Evolutionary conservation across 2,329 filamentous ascomycete genomes (phyloP), one percentile per base, ranked within the genome.

Genomic region (Hypomyces perniciosus): DNA sequence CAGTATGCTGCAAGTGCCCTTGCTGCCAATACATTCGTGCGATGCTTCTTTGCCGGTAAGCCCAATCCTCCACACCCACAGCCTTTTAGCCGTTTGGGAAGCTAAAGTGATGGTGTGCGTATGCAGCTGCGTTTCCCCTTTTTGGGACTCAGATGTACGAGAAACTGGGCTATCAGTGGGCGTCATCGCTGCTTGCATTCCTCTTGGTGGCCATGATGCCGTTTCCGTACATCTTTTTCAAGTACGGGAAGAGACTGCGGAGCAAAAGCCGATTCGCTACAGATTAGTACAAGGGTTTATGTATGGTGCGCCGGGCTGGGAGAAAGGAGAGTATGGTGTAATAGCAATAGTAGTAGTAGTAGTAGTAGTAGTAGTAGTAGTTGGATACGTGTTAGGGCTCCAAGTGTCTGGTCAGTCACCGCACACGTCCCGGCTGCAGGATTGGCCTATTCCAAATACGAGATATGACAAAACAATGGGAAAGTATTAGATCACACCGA

Each of bases 11-110:
- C 87, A 43, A 84, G 79, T 52, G 89, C 90, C 4, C 76, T 96
- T 66, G 89, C 90, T 9, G 89, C 90, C 41, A 93, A 95, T 62
- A 86, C 85, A 43, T 88, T 93, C 65, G 80, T 86, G 51, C 79
- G 91, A 48, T 90, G 85, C 56, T 75, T 78, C 20, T 93, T 95
- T 72, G 90, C 86, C 53, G 76, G 77, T 79, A 61, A 69, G 77
- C 45, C 29, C 44, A 37, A 29, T 34, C 28, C 27, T 9, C 13
- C n/a, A 31, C 35, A 38, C 35, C 35, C 12, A 8, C 35, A 38
- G 35, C 35, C n/a, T 6, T 12, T 20, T n/a, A 27, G 29, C 28
- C 20, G 50, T n/a, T 12, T 27, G 4, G 6, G 10, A 38, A 4
- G 27, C 7, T 31, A 31, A n/a, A 13, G 28, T 33, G 34, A 34